phyloP scores from a whole-genome alignment of 1,284 basidiomycete genomes.

The Apiotrichum siamense region DNA sequence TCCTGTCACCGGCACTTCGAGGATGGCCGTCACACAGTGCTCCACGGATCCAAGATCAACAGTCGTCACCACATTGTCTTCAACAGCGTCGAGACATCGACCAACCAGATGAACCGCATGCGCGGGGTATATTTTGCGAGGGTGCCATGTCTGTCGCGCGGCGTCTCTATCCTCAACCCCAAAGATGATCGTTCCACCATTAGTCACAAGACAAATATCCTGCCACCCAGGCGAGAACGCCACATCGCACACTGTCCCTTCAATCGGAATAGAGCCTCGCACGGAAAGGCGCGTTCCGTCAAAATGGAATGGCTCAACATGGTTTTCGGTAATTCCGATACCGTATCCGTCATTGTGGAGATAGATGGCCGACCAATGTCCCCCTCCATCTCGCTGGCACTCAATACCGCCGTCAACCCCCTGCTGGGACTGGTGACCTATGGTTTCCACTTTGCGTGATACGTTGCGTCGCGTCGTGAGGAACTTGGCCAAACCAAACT shows the following conservation, averaged over 20 bases:
- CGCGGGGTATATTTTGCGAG: slow-evolving; percentile 1
- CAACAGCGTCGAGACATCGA: slow-evolving; percentile 2
- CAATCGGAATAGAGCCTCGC: slow-evolving; percentile 14
- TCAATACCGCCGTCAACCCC: slow-evolving; percentile 35
- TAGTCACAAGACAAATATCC: slow-evolving; percentile 14
- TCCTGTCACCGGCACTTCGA: neutral
- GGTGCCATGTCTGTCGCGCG: neutral
- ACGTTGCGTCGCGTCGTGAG: slow-evolving; percentile 20
- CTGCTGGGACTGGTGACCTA: neutral
- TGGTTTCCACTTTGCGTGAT: neutral
- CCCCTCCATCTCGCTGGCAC: slow-evolving; percentile 35
- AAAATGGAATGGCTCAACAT: slow-evolving; percentile 28
- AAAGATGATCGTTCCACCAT: slow-evolving; percentile 8
- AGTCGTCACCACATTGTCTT: neutral
- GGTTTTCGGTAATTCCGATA: slow-evolving; percentile 22
- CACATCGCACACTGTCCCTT: slow-evolving; percentile 8
- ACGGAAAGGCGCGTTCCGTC: slow-evolving; percentile 27
- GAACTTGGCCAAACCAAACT: slow-evolving; percentile 35
- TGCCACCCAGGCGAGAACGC: slow-evolving; percentile 18
- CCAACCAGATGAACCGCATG: slow-evolving; percentile 2
- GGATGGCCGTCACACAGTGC: neutral
- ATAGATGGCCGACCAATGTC: slow-evolving; percentile 26
- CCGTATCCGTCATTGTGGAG: slow-evolving; percentile 29
- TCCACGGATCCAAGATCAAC: slow-evolving; percentile 10
- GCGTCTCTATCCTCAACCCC: neutral